Conservation (phyloP, 1,284 basidiomycete species). For the Cerrena zonata region DNA sequence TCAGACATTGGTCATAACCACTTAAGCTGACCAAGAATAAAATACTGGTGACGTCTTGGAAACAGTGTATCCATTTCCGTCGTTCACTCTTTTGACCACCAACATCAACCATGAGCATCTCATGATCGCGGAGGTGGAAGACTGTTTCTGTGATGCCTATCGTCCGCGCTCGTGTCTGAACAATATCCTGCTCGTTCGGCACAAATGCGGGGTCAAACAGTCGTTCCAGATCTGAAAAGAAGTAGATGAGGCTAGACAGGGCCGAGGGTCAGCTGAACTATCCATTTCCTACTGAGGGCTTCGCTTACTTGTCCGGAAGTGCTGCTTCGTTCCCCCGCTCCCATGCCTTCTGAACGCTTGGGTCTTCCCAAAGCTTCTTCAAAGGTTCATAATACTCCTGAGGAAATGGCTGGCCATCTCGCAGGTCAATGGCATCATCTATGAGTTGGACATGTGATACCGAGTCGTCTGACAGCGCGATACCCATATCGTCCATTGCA, state of each 20-base stretch:
- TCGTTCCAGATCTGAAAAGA: constrained; percentile 73
- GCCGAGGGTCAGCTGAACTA: not conserved
- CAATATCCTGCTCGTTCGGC: constrained; percentile 80
- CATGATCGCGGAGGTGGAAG: constrained; percentile 69
- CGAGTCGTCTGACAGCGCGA: constrained; percentile 64
- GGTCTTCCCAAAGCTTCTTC: constrained; percentile 72
- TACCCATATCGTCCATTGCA: constrained; percentile 82
- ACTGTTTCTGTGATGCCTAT: constrained; percentile 92
- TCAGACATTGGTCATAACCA: constrained; percentile 88
- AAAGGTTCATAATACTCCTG: constrained; percentile 59
- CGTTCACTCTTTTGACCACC: constrained; percentile 87
- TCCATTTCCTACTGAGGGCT: not conserved
- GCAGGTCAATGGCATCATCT: constrained; percentile 64
- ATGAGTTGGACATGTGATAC: constrained; percentile 53
- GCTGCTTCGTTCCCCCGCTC: constrained; percentile 79
- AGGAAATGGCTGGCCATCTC: constrained; percentile 79
- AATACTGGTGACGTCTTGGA: constrained; percentile 83
- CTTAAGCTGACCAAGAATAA: constrained; percentile 82
- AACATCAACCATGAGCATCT: constrained; percentile 85
- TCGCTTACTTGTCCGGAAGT: constrained; percentile 75
- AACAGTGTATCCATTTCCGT: constrained; percentile 85
- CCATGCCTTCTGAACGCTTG: constrained; percentile 69
- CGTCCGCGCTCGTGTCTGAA: constrained; percentile 80
- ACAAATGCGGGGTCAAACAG: constrained; percentile 70
- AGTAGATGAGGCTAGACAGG: constrained; percentile 54